A percentile compares a stretch with the other conserved stretches of the same genome.
phyloP scores from a whole-genome alignment of 169 alveolate species.

The Plasmodium adleri region DNA sequence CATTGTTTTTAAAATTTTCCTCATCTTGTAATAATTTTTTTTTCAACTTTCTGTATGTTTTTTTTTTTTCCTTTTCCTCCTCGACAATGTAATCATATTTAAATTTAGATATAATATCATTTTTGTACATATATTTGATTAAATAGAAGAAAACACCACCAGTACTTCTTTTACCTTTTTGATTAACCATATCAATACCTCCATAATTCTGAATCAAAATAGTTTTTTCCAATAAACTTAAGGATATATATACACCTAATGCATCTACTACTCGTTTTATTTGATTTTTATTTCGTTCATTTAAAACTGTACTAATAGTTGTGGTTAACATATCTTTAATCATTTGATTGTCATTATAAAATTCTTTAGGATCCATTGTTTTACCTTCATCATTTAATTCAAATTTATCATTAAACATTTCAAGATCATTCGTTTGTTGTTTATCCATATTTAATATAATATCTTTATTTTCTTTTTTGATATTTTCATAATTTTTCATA shows the following conservation, averaged over 20 bases:
- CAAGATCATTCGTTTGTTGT: neutral
- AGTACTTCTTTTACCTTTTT: slow-evolving; percentile 88
- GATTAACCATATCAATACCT: slow-evolving; percentile 90
- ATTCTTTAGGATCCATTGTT: slow-evolving; percentile 67
- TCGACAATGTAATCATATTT: slow-evolving; percentile 89
- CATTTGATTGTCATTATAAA: slow-evolving; percentile 64
- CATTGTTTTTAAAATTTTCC: slow-evolving; percentile 38
- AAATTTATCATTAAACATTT: neutral
- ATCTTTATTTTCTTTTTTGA: neutral
- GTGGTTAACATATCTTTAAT: slow-evolving; percentile 85
- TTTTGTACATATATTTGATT: slow-evolving; percentile 84
- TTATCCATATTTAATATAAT: neutral
- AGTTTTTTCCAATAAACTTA: slow-evolving; percentile 85
- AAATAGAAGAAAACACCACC: slow-evolving; percentile 93
- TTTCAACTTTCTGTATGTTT: slow-evolving; percentile 81
- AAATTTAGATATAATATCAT: slow-evolving; percentile 86
- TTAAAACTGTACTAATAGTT: slow-evolving; percentile 87
- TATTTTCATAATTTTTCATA: neutral
- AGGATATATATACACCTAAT: slow-evolving; percentile 86
- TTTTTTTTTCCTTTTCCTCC: slow-evolving; percentile 88
- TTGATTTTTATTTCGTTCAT: slow-evolving; percentile 88
- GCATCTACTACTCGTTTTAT: slow-evolving; percentile 85
- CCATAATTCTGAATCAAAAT: slow-evolving; percentile 89
- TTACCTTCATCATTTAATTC: slow-evolving; percentile 34
- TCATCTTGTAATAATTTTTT: slow-evolving; percentile 75